Conservation (phyloP, 1,284 basidiomycete species). For the Nidula niveotomentosa region DNA sequence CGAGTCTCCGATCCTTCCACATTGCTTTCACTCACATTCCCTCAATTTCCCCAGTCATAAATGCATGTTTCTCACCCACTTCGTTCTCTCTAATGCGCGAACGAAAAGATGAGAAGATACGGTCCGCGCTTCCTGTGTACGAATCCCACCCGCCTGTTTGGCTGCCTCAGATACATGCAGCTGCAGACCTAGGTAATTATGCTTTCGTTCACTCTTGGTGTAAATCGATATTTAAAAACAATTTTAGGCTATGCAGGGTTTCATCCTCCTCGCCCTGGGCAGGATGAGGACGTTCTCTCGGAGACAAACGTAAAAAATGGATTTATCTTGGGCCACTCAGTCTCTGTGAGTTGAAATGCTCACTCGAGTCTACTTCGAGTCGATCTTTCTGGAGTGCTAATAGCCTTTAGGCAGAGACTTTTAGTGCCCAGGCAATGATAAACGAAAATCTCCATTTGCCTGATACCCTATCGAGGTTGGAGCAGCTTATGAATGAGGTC, state of each 20-base stretch:
- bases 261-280: slow-evolving; percentile 79
- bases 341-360: slow-evolving; percentile 48
- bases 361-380: neutral
- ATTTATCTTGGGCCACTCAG: slow-evolving; percentile 57
- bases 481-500: slow-evolving; percentile 81
- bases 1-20: no score
- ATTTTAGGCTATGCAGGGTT: slow-evolving; percentile 80
- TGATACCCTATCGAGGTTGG: slow-evolving; percentile 65
- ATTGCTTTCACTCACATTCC: no score
- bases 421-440: slow-evolving; percentile 57
- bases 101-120: slow-evolving; percentile 23
- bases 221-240: no score
- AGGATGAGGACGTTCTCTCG: slow-evolving; percentile 85
- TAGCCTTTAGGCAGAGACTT: slow-evolving; percentile 57
- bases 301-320: slow-evolving; percentile 82
- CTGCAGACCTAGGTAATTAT: slow-evolving; percentile 65
- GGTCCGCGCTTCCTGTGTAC: slow-evolving; percentile 48
- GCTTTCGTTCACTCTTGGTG: no score
- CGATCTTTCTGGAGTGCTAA: neutral
- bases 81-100: slow-evolving; percentile 23
- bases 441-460: slow-evolving; percentile 49
- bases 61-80: no score
- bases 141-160: slow-evolving; percentile 69
- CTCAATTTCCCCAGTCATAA: no score
- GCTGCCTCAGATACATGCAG: slow-evolving; percentile 64